Evolutionary conservation across 164 flowering plant species (phyloP).

Genomic region (Warburgia ugandensis): DNA sequence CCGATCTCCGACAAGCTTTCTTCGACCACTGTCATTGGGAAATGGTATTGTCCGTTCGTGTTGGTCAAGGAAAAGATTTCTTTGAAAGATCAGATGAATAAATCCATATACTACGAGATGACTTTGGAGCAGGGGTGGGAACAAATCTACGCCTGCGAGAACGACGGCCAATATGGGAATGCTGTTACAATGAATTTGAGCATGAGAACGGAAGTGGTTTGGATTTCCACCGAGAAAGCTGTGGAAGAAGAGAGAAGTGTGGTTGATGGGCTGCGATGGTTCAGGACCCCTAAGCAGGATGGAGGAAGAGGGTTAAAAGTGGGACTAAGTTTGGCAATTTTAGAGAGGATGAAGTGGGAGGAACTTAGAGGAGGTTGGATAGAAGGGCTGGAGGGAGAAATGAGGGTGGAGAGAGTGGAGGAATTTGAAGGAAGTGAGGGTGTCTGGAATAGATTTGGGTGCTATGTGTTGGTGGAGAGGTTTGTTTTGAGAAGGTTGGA

Average conservation of each 20-base stretch:
- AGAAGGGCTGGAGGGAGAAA: constrained; percentile 20
- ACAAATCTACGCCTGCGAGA: constrained; percentile 25
- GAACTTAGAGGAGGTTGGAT: constrained; percentile 32
- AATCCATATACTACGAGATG: constrained; percentile 42
- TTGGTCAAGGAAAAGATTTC: constrained; percentile 11
- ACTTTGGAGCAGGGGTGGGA: constrained; percentile 61
- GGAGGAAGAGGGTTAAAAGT: not conserved
- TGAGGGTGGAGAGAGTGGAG: constrained; percentile 19
- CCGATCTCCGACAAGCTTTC: too few species aligned
- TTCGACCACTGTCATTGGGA: too few species aligned
- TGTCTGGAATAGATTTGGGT: not conserved
- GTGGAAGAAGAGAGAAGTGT: not conserved
- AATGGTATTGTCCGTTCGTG: too few species aligned
- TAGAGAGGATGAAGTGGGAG: constrained; percentile 31
- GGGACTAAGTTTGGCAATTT: constrained; percentile 4
- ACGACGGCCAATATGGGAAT: constrained; percentile 10
- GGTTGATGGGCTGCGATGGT: constrained; percentile 9
- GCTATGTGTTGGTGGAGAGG: constrained; percentile 7
- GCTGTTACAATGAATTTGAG: not conserved
- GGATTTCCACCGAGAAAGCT: not conserved
- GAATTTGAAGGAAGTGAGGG: not conserved
- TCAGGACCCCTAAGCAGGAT: not conserved
- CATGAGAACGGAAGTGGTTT: constrained; percentile 1
- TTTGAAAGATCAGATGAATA: constrained; percentile 27
- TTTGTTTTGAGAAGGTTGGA: constrained; percentile 7